These are phyloP conservation scores for Corynascus novoguineensis DNA, from an alignment of 495 filamentous ascomycete species.

Conservation along the genomic window DNA sequence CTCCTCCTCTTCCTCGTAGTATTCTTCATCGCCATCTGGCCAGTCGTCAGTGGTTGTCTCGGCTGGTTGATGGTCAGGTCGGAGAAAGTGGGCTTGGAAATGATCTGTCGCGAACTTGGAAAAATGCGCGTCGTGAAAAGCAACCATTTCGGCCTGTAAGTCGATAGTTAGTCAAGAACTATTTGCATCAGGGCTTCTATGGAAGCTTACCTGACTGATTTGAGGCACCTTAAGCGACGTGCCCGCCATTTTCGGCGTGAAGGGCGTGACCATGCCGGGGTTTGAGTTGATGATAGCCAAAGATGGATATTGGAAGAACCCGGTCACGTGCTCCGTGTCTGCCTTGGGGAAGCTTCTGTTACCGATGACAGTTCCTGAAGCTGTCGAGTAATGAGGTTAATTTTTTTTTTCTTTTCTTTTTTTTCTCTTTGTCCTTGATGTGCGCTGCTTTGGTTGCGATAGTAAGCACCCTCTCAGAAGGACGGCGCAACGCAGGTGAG, in stretches of 20 bases:
- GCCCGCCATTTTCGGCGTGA: slow-evolving; percentile 25
- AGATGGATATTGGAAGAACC: not conserved
- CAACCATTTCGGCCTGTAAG: slow-evolving; percentile 62
- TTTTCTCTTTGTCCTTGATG: not conserved
- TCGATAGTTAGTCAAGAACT: slow-evolving; percentile 21
- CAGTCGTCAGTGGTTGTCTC: slow-evolving; percentile 16
- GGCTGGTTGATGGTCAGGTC: slow-evolving; percentile 20
- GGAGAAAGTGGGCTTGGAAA: slow-evolving; percentile 47
- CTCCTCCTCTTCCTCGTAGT: slow-evolving; percentile 43
- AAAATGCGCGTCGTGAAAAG: slow-evolving; percentile 65
- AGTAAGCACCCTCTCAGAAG: not conserved
- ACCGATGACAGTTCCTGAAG: not conserved
- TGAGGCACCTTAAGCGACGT: slow-evolving; percentile 27
- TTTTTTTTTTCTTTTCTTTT: not conserved
- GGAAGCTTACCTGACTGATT: slow-evolving; percentile 49
- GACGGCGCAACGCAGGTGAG: not conserved
- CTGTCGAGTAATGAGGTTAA: not conserved
- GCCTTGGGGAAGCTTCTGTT: too few species aligned
- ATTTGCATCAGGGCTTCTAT: not conserved
- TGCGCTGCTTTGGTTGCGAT: not conserved
- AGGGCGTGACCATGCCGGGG: slow-evolving; percentile 7
- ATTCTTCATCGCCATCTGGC: slow-evolving; percentile 30
- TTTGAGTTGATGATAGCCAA: slow-evolving; percentile 5
- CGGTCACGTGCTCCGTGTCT: slow-evolving; percentile 22
- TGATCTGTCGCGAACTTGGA: slow-evolving; percentile 39